Evolutionary conservation across 805 yeast genomes (phyloP).

Genomic region (Candida xyloterini): DNA sequence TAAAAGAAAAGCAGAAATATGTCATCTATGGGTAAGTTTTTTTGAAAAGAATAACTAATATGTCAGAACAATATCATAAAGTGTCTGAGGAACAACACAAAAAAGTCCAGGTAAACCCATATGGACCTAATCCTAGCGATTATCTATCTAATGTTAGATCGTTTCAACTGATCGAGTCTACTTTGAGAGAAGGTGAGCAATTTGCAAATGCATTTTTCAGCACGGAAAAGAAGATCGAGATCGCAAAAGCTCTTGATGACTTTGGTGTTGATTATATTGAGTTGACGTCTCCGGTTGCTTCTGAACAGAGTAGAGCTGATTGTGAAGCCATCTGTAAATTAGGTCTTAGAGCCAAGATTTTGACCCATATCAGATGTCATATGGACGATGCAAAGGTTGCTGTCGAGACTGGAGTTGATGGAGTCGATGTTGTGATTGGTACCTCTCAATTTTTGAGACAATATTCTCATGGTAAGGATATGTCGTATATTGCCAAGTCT

Average conservation of each 20-base stretch:
- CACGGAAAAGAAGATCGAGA: conserved; percentile 53
- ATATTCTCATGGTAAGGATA: conserved; percentile 59
- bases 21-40: conserved; percentile 18
- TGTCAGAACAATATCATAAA: conserved; percentile 39
- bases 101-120: conserved; percentile 43
- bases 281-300: conserved; percentile 57
- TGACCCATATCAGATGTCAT: conserved; percentile 60
- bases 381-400: conserved; percentile 62
- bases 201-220: conserved; percentile 61
- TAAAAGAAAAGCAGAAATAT: conserved; percentile 6
- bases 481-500: conserved; percentile 54
- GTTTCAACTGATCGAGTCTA: conserved; percentile 54
- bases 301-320: conserved; percentile 55
- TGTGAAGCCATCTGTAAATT: conserved; percentile 59
- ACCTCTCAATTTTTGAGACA: conserved; percentile 56
- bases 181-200: conserved; percentile 63
- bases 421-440: conserved; percentile 60
- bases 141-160: conserved; percentile 51
- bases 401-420: conserved; percentile 61
- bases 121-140: conserved; percentile 59
- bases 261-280: conserved; percentile 62
- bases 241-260: conserved; percentile 59
- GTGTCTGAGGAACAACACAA: conserved; percentile 44
- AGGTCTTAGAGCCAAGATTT: conserved; percentile 50
- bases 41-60: not conserved